Evolutionary conservation across 257 asterid genomes (phyloP), one percentile per base, ranked within the genome.

Genomic region (Solanum paucissectum): DNA sequence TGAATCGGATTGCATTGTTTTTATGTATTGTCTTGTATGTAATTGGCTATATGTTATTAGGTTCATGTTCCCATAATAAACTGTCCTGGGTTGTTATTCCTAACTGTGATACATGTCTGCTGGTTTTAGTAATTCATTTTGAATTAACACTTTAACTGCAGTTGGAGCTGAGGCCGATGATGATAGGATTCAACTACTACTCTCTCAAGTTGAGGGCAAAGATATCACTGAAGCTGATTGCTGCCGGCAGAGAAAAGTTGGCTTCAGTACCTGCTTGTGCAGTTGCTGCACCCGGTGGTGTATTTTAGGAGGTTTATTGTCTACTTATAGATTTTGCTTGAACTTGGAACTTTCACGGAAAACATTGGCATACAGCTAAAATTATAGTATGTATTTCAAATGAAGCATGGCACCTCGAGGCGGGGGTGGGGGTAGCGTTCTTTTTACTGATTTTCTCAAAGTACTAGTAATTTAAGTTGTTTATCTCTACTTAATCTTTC

Each of bases 191-290:
- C 89, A 85, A 32, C 66, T 91, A 20, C 89, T 92, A 3, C 58
- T 91, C 87, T 83, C 91, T 37, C 88, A 91, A 91, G 88, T 91
- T 14, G 27, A 88, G 87, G 94, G 91, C 9, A 92, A 92, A 71
- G 93, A 92, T 79, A 88, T 90, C 55, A 88, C 91, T 12, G 94
- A 92, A 29, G 52, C 85, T 92, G 86, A 92, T 92, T 87, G 94
- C 94, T 13, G 87, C 93, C 5, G 94, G 94, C n/a, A 91, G 93
- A 79, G 94, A 91, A 85, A 92, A 92, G 86, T 71, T 92, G 74
- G 94, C 93, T 88, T 92, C 93, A 16, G 94, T 92, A 5, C 94
- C 92, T 34, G 83, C 92, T 10, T 42, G 49, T 36, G 91, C 93
- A 36, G 91, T 88, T 60, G 89, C 93, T 27, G 91, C 92, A 3